These are phyloP conservation scores for Nemania sp. DNA, from an alignment of 2,329 filamentous ascomycete species.

Conservation along the genomic window DNA sequence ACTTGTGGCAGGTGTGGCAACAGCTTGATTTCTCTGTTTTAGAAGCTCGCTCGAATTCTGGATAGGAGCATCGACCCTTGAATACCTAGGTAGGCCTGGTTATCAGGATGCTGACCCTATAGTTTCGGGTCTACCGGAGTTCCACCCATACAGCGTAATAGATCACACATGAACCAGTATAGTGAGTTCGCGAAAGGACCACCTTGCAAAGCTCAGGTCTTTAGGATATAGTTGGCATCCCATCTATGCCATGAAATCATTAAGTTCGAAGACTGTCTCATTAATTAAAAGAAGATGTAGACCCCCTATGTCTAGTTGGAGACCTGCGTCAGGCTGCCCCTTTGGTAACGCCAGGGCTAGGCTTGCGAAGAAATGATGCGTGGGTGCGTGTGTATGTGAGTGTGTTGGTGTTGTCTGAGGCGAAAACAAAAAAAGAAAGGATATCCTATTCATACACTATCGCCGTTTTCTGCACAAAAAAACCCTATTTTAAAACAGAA, in stretches of 20 bases:
- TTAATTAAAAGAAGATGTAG: conserved; percentile 35
- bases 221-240: background rate
- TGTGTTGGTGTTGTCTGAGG: conserved; percentile 18
- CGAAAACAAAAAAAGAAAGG: conserved; percentile 47
- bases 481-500: conserved; percentile 40
- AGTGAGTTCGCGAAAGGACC: background rate
- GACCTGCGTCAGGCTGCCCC: conserved; percentile 13
- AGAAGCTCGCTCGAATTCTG: no score
- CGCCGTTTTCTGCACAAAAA: conserved; percentile 37
- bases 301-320: conserved; percentile 24
- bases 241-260: background rate
- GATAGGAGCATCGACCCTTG: background rate
- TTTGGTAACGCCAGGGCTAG: conserved; percentile 19
- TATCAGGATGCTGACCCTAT: background rate
- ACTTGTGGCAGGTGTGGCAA: background rate
- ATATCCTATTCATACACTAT: conserved; percentile 58
- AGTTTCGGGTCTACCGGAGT: background rate
- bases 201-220: background rate
- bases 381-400: conserved; percentile 13
- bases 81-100: background rate
- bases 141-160: background rate
- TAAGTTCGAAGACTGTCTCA: conserved; percentile 30
- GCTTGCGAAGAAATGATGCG: conserved; percentile 9
- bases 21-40: background rate
- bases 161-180: background rate